phyloP scores from a whole-genome alignment of 805 yeast genomes.

The Lachancea quebecensis region DNA sequence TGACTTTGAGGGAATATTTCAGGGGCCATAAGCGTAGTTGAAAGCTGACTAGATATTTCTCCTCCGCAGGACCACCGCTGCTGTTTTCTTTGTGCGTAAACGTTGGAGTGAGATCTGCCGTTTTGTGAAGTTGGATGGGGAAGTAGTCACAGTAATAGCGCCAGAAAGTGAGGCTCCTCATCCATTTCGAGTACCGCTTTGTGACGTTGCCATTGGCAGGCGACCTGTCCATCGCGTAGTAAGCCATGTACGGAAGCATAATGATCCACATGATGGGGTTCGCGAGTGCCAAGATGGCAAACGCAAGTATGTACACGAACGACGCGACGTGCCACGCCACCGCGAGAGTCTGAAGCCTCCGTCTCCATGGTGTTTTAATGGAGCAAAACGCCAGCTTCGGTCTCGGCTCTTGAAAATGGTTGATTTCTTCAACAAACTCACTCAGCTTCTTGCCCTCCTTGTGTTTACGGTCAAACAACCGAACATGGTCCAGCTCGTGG shows the following conservation, averaged over 20 bases:
- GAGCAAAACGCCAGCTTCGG: conserved; percentile 35
- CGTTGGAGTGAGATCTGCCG: conserved; percentile 68
- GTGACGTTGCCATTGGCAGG: conserved; percentile 69
- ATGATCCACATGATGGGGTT: conserved; percentile 62
- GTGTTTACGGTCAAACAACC: not conserved
- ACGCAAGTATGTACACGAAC: conserved; percentile 43
- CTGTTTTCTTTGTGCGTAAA: conserved; percentile 35
- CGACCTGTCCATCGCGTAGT: conserved; percentile 53
- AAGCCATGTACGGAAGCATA: conserved; percentile 55
- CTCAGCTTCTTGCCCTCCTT: not conserved
- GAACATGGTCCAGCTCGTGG: not conserved
- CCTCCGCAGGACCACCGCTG: conserved; percentile 12
- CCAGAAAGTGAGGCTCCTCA: conserved; percentile 58
- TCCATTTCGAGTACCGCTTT: conserved; percentile 46
- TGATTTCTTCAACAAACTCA: not conserved
- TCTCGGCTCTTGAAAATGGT: not conserved
- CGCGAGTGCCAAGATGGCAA: conserved; percentile 53
- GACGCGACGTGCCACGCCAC: conserved; percentile 70
- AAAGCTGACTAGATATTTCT: conserved; percentile 6
- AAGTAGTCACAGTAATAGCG: conserved; percentile 68
- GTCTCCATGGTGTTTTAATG: conserved; percentile 43
- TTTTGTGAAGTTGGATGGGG: conserved; percentile 67
- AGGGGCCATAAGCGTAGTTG: conserved; percentile 21
- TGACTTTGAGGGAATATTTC: conserved; percentile 10
- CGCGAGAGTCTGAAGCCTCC: conserved; percentile 60